Percentiles rank a stretch among this genome's conserved stretches.
These are phyloP conservation scores for Batrachochytrium dendrobatidis DNA, from an alignment of 371 early-diverging fungal genomes.

Conservation along the genomic window DNA sequence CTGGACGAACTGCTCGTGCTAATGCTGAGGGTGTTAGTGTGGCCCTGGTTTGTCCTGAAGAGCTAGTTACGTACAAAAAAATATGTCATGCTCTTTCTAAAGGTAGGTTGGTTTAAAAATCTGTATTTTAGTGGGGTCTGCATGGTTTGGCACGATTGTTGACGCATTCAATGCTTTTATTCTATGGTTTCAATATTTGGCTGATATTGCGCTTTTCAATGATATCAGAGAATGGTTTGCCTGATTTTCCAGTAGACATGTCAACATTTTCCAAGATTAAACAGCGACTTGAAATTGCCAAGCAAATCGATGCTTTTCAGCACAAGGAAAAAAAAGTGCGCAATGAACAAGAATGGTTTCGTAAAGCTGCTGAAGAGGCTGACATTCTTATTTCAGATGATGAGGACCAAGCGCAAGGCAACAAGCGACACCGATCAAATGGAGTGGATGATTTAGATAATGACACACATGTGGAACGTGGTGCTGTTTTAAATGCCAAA, in stretches of 20 bases:
- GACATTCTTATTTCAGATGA: slow-evolving; percentile 78
- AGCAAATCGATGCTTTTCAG: slow-evolving; percentile 69
- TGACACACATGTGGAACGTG: neutral
- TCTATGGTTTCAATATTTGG: neutral
- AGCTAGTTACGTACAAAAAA: slow-evolving; percentile 66
- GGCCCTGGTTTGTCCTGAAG: slow-evolving; percentile 76
- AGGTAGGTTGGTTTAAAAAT: slow-evolving; percentile 25
- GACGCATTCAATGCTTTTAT: too few species aligned
- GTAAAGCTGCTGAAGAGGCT: slow-evolving; percentile 75
- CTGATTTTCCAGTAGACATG: slow-evolving; percentile 64
- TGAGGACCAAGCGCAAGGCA: slow-evolving; percentile 21
- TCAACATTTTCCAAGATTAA: slow-evolving; percentile 53
- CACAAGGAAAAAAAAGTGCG: slow-evolving; percentile 61
- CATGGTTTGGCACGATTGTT: neutral
- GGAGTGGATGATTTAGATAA: neutral
- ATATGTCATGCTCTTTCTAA: slow-evolving; percentile 69
- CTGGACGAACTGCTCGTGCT: slow-evolving; percentile 82
- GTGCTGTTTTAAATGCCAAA: neutral
- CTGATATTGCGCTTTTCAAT: neutral
- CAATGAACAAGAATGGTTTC: slow-evolving; percentile 73
- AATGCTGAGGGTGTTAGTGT: slow-evolving; percentile 75
- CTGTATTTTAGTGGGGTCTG: neutral
- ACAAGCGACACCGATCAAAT: slow-evolving; percentile 6
- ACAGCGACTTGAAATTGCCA: slow-evolving; percentile 65
- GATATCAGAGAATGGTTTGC: slow-evolving; percentile 39